Percentiles rank a stretch among this genome's conserved stretches.
phyloP scores from a whole-genome alignment of 331 rosid genomes.

The Telfairia occidentalis region DNA sequence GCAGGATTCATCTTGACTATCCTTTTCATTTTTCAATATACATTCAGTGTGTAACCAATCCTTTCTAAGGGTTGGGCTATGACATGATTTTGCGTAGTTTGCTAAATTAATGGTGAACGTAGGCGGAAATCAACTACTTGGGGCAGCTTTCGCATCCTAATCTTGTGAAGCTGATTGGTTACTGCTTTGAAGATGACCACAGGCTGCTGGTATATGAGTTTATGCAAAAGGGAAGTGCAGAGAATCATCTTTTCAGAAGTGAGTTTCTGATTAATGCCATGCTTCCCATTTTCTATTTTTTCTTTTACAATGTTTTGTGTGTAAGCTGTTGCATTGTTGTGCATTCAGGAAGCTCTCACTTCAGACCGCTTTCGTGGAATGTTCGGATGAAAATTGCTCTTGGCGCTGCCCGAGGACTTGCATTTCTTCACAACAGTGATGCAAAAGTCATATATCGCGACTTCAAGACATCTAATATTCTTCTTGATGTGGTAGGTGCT shows the following conservation, averaged over 20 bases:
- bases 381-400: constrained; percentile 70
- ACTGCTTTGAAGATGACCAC: constrained; percentile 78
- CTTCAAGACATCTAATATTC: constrained; percentile 84
- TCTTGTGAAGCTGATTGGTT: constrained; percentile 79
- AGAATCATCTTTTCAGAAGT: constrained; percentile 85
- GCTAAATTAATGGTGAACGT: not conserved
- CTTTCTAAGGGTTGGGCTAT: not conserved
- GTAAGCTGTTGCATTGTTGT: not conserved
- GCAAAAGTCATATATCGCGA: constrained; percentile 82
- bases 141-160: constrained; percentile 80
- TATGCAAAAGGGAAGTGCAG: constrained; percentile 90
- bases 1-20: not conserved
- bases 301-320: not conserved
- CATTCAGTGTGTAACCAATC: not conserved
- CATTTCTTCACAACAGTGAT: constrained; percentile 77
- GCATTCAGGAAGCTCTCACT: constrained; percentile 53
- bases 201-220: constrained; percentile 72
- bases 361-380: constrained; percentile 76
- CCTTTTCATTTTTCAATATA: not conserved
- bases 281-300: not conserved
- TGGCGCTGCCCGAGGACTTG: constrained; percentile 81
- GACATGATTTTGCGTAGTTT: not conserved
- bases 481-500: constrained; percentile 61
- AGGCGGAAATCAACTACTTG: constrained; percentile 86
- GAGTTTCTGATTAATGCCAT: constrained; percentile 22